Percentiles rank a stretch among this genome's conserved stretches.
Conservation (phyloP, 2,329 filamentous ascomycete species). For the Exophiala mesophila region DNA sequence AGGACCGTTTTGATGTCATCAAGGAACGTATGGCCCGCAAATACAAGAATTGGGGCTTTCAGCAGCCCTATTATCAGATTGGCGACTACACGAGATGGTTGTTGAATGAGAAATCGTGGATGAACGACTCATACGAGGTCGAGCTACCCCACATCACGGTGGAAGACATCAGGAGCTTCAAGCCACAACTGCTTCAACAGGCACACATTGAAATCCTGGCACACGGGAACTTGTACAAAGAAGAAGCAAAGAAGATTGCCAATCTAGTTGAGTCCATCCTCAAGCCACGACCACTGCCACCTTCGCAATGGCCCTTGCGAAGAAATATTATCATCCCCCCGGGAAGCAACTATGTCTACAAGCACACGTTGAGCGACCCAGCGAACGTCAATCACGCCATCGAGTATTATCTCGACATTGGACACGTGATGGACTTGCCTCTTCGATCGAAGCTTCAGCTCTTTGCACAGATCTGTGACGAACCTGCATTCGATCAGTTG, state of each 20-base stretch:
- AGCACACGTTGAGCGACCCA: slow-evolving; percentile 73
- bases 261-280: slow-evolving; percentile 75
- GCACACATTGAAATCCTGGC: slow-evolving; percentile 82
- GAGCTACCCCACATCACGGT: slow-evolving; percentile 71
- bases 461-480: slow-evolving; percentile 83
- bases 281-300: slow-evolving; percentile 67
- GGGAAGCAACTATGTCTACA: slow-evolving; percentile 78
- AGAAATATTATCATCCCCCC: slow-evolving; percentile 72
- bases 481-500: slow-evolving; percentile 90
- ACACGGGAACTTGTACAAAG: slow-evolving; percentile 90
- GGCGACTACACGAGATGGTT: slow-evolving; percentile 78
- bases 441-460: slow-evolving; percentile 73
- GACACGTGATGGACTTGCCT: slow-evolving; percentile 62
- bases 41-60: slow-evolving; percentile 81
- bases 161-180: slow-evolving; percentile 70
- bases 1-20: slow-evolving; percentile 86
- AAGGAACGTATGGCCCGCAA: slow-evolving; percentile 75
- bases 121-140: slow-evolving; percentile 72
- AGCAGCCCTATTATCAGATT: slow-evolving; percentile 85
- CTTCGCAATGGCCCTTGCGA: slow-evolving; percentile 71
- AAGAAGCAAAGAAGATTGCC: slow-evolving; percentile 81
- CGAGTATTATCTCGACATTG: slow-evolving; percentile 70
- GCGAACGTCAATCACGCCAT: slow-evolving; percentile 86
- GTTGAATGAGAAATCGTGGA: slow-evolving; percentile 68
- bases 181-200: slow-evolving; percentile 73